Evolutionary conservation across 768 basidiomycete genomes (phyloP).

Genomic region (Lentinula detonsa): DNA sequence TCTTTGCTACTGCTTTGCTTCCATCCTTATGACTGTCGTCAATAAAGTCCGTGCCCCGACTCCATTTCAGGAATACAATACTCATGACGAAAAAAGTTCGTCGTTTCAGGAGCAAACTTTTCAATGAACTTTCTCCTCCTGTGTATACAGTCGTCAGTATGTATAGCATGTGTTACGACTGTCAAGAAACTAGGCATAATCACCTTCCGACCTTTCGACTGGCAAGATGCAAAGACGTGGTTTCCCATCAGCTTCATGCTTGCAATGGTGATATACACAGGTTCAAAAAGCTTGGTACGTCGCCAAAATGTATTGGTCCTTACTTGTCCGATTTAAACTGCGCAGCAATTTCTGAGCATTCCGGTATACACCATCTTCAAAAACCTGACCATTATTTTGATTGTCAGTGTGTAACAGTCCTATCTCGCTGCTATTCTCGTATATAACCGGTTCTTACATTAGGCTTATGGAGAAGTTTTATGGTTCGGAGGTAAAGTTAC

Average conservation of each 20-base stretch:
- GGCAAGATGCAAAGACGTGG: constrained; percentile 85
- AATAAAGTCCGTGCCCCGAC: constrained; percentile 66
- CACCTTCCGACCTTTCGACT: constrained; percentile 79
- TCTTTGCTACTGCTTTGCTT: constrained; percentile 84
- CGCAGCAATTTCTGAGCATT: constrained; percentile 92
- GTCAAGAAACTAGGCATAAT: constrained; percentile 78
- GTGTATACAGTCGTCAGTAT: constrained; percentile 86
- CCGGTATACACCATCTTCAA: constrained; percentile 99
- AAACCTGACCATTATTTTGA: constrained; percentile 98
- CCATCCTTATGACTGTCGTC: constrained; percentile 94
- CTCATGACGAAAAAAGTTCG: constrained; percentile 52
- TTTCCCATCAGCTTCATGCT: constrained; percentile 91
- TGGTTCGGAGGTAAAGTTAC: constrained; percentile 95
- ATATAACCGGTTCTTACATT: neutral
- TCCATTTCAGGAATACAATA: neutral
- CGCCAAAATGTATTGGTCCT: neutral
- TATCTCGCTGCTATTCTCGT: neutral
- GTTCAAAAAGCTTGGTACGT: constrained; percentile 92
- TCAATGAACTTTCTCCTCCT: constrained; percentile 97
- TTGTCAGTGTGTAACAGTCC: constrained; percentile 45
- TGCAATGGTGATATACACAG: constrained; percentile 95
- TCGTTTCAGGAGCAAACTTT: constrained; percentile 89
- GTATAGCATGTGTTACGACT: constrained; percentile 64
- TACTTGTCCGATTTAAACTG: neutral
- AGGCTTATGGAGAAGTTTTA: constrained; percentile 96